Percentiles rank a stretch among this genome's conserved stretches.
These are phyloP conservation scores for Colletotrichum musicola DNA, from an alignment of 2,329 filamentous ascomycete species.

Conservation along the genomic window DNA sequence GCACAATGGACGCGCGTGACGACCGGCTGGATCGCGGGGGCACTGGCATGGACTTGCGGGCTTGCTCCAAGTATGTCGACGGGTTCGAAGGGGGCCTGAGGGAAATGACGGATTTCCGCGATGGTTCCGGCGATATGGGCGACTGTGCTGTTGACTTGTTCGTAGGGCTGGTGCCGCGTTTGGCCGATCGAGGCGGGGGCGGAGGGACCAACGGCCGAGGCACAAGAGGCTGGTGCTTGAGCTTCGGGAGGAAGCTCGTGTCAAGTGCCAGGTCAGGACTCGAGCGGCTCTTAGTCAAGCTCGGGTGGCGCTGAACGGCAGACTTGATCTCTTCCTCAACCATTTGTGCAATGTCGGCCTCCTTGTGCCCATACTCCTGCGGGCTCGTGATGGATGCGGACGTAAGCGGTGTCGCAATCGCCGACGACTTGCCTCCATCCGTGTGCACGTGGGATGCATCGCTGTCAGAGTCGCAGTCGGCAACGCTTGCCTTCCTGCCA, in stretches of 20 bases:
- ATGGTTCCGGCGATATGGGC: conserved; percentile 6
- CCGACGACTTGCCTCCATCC: conserved; percentile 20
- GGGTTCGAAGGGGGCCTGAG: conserved; percentile 24
- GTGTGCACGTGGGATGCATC: conserved; percentile 29
- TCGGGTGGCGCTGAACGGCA: conserved; percentile 29
- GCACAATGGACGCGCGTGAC: conserved; percentile 30
- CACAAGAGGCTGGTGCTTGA: conserved; percentile 55
- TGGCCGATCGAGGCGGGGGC: conserved; percentile 42
- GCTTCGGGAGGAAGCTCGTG: conserved; percentile 51
- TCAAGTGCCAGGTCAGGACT: conserved; percentile 41
- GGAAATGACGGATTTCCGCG: conserved; percentile 17
- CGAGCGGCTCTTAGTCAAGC: conserved; percentile 42
- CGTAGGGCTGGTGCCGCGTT: conserved; percentile 17
- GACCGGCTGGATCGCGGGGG: conserved; percentile 23
- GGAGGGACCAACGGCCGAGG: conserved; percentile 27
- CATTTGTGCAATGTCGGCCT: background rate
- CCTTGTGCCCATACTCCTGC: conserved; percentile 7
- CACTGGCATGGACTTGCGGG: conserved; percentile 29
- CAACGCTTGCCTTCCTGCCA: conserved; percentile 30
- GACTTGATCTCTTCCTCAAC: conserved; percentile 5
- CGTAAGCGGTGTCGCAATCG: conserved; percentile 16
- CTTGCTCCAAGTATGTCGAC: conserved; percentile 33
- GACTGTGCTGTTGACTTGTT: conserved; percentile 33
- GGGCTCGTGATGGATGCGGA: conserved; percentile 22
- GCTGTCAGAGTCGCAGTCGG: conserved; percentile 34